Conservation (phyloP, 371 early-diverging fungal genomes). For the Mortierella sp. region DNA sequence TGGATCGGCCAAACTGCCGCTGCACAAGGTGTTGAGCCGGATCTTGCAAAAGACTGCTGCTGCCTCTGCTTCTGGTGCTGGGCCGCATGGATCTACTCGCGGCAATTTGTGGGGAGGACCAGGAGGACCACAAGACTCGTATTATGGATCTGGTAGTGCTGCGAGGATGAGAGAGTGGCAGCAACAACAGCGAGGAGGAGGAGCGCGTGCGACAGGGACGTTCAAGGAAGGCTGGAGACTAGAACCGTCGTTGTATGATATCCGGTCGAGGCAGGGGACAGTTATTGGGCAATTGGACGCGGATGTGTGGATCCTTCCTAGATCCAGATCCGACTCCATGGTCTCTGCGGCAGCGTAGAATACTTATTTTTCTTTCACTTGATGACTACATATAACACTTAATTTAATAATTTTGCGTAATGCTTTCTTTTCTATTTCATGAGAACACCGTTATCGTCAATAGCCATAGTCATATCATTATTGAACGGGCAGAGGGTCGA, state of each 20-base stretch:
- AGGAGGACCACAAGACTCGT: neutral
- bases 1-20: slow-evolving; percentile 49
- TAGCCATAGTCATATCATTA: neutral
- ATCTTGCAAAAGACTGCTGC: slow-evolving; percentile 43
- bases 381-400: neutral
- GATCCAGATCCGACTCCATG: slow-evolving; percentile 51
- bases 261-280: slow-evolving; percentile 47
- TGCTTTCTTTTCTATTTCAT: neutral
- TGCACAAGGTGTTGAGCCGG: slow-evolving; percentile 44
- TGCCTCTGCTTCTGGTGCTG: neutral
- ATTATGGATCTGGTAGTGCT: neutral
- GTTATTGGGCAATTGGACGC: slow-evolving; percentile 55
- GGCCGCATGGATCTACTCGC: neutral
- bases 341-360: slow-evolving; percentile 51
- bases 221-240: slow-evolving; percentile 48
- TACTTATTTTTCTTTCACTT: neutral
- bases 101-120: neutral
- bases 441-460: neutral
- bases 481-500: neutral
- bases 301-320: slow-evolving; percentile 49
- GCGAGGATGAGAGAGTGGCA: neutral
- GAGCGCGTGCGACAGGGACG: neutral
- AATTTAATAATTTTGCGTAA: neutral
- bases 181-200: neutral
- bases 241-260: slow-evolving; percentile 47